Evolutionary conservation across 345 rosid genomes (phyloP), one percentile per base, ranked within the genome.

Genomic region (Psidium friedrichsthalianum): DNA sequence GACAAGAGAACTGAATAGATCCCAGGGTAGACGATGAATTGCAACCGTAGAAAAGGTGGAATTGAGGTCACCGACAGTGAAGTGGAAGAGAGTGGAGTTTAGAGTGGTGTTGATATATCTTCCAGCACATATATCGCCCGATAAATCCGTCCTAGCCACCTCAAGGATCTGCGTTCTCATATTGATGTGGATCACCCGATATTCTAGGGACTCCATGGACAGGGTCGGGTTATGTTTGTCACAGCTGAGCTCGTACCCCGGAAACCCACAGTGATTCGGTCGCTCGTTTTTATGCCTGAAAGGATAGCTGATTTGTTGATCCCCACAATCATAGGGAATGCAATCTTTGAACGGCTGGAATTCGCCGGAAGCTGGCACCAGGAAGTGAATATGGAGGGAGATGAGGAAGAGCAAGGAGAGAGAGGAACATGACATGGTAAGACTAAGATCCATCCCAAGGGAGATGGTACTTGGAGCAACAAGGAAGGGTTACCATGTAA

Each of bases 211-310:
- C 36, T 6, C 20, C 40, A 59, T 27, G 74, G 40, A 59, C 2
- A 59, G 40, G 40, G 9, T 59, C 2, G 1, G 36, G 10, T 2
- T 0, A 13, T 14, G 2, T n/a, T 29, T 4, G 0, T 59, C 20
- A 1, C 74, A 59, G 40, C 6, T 0, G 1, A 59, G 36, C 40
- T 59, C 36, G 2, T 59, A 59, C 4, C 3, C 74, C 27, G 9
- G 36, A n/a, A n/a, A 12, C 36, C 74, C 74, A 59, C 36, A 59
- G 20, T 59, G 0, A 6, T 0, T 13, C 1, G 36, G 36, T 27
- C 0, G n/a, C n/a, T n/a, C n/a, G 74, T 36, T 0, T 6, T 2
- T 0, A 13, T 6, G 1, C 9, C 74, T 6, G 1, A 59, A 59
- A n/a, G 74, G 74, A 59, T 59, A 59, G 8, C 36, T 13, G 69